Conservation (phyloP, 2,329 filamentous ascomycete genomes). For the Claviceps sp. region DNA sequence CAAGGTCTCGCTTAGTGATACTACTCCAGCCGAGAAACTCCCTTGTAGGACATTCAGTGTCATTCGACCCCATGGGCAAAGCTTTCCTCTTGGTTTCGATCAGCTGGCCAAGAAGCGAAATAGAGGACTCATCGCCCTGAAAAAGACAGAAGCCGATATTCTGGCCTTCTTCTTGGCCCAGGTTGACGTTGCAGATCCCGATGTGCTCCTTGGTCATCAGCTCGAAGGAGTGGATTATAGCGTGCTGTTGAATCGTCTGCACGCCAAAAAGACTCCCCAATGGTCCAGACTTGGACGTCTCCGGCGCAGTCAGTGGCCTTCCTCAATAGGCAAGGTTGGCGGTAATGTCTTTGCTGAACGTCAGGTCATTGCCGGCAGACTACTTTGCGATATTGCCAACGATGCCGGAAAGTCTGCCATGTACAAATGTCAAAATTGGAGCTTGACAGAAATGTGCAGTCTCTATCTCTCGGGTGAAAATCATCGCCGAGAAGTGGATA, state of each 20-base stretch:
- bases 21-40: conserved; percentile 75
- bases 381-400: conserved; percentile 89
- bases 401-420: conserved; percentile 95
- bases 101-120: conserved; percentile 56
- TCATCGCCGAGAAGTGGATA: conserved; percentile 72
- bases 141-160: conserved; percentile 73
- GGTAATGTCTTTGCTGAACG: conserved; percentile 89
- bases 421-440: conserved; percentile 97
- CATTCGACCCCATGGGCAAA: conserved; percentile 63
- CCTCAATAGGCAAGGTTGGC: conserved; percentile 70
- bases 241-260: conserved; percentile 71
- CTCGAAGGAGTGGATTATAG: conserved; percentile 97
- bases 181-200: conserved; percentile 76
- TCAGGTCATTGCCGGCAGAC: conserved; percentile 73
- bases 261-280: conserved; percentile 80
- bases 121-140: conserved; percentile 63
- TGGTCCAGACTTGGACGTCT: conserved; percentile 91
- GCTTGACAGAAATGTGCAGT: conserved; percentile 91
- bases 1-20: conserved; percentile 75
- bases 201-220: conserved; percentile 87
- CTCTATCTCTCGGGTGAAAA: conserved; percentile 67
- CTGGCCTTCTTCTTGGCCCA: conserved; percentile 82
- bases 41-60: conserved; percentile 85
- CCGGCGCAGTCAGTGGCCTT: conserved; percentile 74
- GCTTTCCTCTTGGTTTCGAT: conserved; percentile 82